phyloP scores from a whole-genome alignment of 108 stramenopile genomes.

The Cylindrotheca fusiformis region DNA sequence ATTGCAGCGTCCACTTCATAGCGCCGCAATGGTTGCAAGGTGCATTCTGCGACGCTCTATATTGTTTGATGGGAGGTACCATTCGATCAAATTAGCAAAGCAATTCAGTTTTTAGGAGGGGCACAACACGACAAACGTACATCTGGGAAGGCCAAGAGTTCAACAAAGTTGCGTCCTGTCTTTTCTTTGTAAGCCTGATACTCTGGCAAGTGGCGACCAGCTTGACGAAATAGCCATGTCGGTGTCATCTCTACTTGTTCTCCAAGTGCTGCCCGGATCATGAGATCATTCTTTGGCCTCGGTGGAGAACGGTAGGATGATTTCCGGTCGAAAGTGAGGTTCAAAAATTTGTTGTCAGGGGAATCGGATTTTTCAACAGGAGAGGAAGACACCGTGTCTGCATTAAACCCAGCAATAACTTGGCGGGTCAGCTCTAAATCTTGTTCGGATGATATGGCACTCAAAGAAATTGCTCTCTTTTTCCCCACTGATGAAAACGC shows the following conservation, averaged over 20 bases:
- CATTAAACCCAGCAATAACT: constrained; percentile 43
- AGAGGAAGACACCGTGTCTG: background rate
- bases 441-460: constrained; percentile 28
- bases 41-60: constrained; percentile 92
- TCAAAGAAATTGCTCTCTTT: background rate
- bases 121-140: constrained; percentile 17
- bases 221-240: constrained; percentile 95
- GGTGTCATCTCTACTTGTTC: constrained; percentile 77
- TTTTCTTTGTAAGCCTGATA: constrained; percentile 85
- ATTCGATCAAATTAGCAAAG: background rate
- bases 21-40: constrained; percentile 89
- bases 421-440: constrained; percentile 70
- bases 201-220: constrained; percentile 93
- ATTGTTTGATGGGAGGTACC: no score
- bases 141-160: constrained; percentile 81
- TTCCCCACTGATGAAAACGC: background rate
- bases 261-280: constrained; percentile 82
- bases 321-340: constrained; percentile 2
- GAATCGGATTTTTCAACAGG: background rate
- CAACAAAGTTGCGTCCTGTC: constrained; percentile 85
- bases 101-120: background rate
- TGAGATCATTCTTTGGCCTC: constrained; percentile 73
- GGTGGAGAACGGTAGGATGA: constrained; percentile 11
- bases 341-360: constrained; percentile 3
- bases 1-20: constrained; percentile 95